Evolutionary conservation across 2,329 filamentous ascomycete genomes (phyloP).

Genomic region (Beauveria australis): DNA sequence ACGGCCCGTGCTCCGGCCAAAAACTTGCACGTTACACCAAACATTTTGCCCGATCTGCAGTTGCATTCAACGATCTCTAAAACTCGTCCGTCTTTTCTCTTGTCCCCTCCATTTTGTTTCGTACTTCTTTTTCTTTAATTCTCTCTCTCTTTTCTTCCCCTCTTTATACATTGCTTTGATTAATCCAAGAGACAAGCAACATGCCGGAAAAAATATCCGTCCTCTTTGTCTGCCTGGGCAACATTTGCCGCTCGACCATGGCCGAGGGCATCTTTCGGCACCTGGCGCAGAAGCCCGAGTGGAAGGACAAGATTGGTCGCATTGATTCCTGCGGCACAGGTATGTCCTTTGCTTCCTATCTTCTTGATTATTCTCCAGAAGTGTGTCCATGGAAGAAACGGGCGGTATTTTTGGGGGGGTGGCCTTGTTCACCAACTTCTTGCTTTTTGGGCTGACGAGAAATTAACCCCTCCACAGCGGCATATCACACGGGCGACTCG

Average conservation of each 20-base stretch:
- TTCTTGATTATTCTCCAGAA: background rate
- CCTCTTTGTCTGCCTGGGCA: conserved; percentile 92
- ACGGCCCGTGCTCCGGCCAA: no score
- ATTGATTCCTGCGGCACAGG: conserved; percentile 87
- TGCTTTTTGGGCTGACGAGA: background rate
- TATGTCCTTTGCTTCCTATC: background rate
- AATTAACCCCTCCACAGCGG: conserved; percentile 37
- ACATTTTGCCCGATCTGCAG: no score
- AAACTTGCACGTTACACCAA: no score
- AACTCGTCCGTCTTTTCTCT: no score
- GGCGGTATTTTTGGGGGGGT: background rate
- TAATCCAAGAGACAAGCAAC: background rate
- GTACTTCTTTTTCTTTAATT: no score
- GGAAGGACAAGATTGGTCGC: conserved; percentile 49
- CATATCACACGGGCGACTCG: conserved; percentile 69
- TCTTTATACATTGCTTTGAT: background rate
- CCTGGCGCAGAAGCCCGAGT: conserved; percentile 53
- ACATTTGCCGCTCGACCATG: conserved; percentile 94
- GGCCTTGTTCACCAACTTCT: background rate
- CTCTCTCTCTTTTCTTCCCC: background rate
- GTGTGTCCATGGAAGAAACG: no score
- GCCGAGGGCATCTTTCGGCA: conserved; percentile 86
- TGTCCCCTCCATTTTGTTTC: background rate
- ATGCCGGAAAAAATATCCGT: conserved; percentile 51
- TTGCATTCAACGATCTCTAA: no score